Evolutionary conservation across 1,139 yeast species (phyloP), one percentile per base, ranked within the genome.

Genomic region (Hemisphaericaspora xylanilytica): DNA sequence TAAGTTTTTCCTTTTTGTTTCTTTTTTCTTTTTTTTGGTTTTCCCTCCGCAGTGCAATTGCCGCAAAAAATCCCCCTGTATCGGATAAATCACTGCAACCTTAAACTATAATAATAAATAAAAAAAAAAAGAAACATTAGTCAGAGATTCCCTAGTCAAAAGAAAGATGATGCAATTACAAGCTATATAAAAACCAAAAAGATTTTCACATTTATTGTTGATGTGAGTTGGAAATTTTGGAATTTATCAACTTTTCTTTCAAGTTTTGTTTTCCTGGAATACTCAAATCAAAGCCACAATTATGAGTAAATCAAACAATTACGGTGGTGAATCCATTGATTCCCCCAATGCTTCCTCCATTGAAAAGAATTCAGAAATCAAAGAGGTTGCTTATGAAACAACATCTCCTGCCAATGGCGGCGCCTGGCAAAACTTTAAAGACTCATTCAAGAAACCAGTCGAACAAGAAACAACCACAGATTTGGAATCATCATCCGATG

Each of bases 381-480:
- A 8, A 17, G 36, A 33, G 28, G 14, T 33, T 27, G 24, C 27
- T 3, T 27, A 27, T 18, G 31, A 27, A 13, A 27, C 17, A 13
- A 15, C 28, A 5, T 7, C 33, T 7, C 5, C 24, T 6, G 7
- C 18, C 3, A 27, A 30, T 5, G 14, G 33, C 2, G 28, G 39
- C 3, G 47, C 32, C 41, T 65, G 68, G 69, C 47, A 51, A 20
- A 36, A 47, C 3, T 55, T 67, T 40, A 52, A 42, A 34, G 67
- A 66, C 48, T 64, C 73, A 7, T 69, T 68, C 50, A 64, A 58
- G 45, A 52, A 65, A 32, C 55, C 63, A 12, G 60, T 53, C 9
- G 28, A 24, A 24, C 16, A 30, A 25, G 28, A 18, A 17, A 22
- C 22, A 20, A 28, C 37, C 4, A 18, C 34, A 32, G 45, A 42